Evolutionary conservation across 2,329 filamentous ascomycete genomes (phyloP).

Genomic region (Cadophora sp.): DNA sequence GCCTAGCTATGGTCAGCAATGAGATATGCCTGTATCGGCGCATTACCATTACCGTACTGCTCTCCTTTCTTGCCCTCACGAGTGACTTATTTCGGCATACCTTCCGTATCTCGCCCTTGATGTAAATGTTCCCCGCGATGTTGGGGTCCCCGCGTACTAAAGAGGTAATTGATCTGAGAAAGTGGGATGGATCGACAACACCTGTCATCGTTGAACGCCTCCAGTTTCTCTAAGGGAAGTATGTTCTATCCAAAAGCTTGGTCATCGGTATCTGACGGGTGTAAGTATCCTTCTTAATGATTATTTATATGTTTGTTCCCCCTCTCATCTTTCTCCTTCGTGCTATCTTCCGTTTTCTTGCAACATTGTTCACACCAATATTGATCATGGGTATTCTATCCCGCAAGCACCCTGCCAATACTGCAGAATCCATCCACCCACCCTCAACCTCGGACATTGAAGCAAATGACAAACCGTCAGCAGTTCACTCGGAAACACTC

Average conservation of each 20-base stretch:
- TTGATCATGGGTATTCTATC: slow-evolving; percentile 19
- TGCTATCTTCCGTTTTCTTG: not conserved
- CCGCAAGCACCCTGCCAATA: slow-evolving; percentile 3
- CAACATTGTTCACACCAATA: no score
- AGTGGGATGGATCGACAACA: slow-evolving; percentile 12
- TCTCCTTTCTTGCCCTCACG: not conserved
- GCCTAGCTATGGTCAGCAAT: slow-evolving; percentile 14
- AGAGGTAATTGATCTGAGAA: slow-evolving; percentile 5
- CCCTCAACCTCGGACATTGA: slow-evolving; percentile 33
- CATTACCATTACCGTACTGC: not conserved
- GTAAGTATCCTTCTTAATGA: not conserved
- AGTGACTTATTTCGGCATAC: not conserved
- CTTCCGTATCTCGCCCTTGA: not conserved
- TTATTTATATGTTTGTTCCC: not conserved
- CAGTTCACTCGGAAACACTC: slow-evolving; percentile 43
- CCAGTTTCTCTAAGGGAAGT: not conserved
- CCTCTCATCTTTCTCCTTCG: not conserved
- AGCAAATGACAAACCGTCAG: slow-evolving; percentile 37
- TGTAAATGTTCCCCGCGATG: not conserved
- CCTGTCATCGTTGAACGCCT: not conserved
- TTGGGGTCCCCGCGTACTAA: not conserved
- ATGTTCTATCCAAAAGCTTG: not conserved
- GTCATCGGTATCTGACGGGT: slow-evolving; percentile 8
- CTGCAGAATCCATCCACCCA: not conserved
- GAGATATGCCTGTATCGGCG: slow-evolving; percentile 8